Evolutionary conservation across 1,284 basidiomycete genomes (phyloP).

Genomic region (Cronartium quercuum): DNA sequence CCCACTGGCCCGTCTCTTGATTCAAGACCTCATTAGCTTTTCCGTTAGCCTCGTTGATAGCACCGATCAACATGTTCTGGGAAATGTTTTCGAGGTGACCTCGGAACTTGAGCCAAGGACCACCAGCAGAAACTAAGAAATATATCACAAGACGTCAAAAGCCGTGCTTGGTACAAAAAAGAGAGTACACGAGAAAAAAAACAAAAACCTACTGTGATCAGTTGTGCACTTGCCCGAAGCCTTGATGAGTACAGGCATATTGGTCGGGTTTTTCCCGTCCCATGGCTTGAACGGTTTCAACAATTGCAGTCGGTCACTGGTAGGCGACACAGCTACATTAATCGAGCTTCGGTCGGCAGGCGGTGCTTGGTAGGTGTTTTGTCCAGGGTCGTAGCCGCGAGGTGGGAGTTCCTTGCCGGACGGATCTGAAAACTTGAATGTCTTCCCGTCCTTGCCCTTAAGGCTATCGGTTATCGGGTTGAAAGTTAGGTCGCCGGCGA

Average conservation of each 20-base stretch:
- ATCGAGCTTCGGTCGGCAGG: constrained; percentile 77
- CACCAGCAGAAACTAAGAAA: constrained; percentile 71
- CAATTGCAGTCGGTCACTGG: constrained; percentile 89
- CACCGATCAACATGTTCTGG: constrained; percentile 94
- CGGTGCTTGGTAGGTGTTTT: constrained; percentile 95
- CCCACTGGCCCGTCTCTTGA: constrained; percentile 79
- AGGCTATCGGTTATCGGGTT: constrained; percentile 93
- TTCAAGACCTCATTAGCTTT: constrained; percentile 96
- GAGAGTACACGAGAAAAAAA: constrained; percentile 41
- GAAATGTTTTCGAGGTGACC: constrained; percentile 98
- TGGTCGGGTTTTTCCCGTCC: constrained; percentile 84
- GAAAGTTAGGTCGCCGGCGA: constrained; percentile 88
- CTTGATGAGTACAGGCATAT: constrained; percentile 93
- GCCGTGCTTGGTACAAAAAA: constrained; percentile 64
- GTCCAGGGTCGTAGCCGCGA: constrained; percentile 87
- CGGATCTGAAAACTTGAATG: constrained; percentile 92
- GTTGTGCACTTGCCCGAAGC: constrained; percentile 95
- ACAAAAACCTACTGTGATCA: constrained; percentile 51
- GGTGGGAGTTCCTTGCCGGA: constrained; percentile 86
- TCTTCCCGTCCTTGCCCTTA: constrained; percentile 83
- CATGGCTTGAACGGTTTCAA: constrained; percentile 84
- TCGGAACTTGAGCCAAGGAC: constrained; percentile 99
- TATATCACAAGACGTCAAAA: constrained; percentile 46
- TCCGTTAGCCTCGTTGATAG: constrained; percentile 88
- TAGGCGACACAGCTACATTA: constrained; percentile 77